Base-by-base conservation (phyloP, 163 green algal species). In the Chlamydomonas reinhardtii region DNA sequence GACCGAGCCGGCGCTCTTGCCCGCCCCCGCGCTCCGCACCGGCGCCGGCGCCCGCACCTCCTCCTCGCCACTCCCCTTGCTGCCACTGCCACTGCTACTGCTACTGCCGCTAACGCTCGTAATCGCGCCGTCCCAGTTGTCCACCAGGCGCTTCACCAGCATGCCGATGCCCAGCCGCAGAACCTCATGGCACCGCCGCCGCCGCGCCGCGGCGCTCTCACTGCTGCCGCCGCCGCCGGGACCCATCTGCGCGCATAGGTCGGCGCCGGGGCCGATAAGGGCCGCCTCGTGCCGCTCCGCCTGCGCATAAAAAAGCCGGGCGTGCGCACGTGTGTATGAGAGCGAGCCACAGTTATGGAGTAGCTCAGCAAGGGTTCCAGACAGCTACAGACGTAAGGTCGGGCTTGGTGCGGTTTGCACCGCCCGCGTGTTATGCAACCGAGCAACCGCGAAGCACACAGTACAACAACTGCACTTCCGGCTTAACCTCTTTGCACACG, bases 221-320 rank as follows among this genome's bases (percentile, higher is more conserved):
- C 27, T 31, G 73, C 29, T 31, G 16, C 29, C 48, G 12, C 37
- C 68, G 32, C 56, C 80, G 19, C 80, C 80, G 8, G 56, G 25
- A 2, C 80, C 80, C 35, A 86, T 37, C 34, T 71, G 62, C 19
- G 82, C 72, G 82, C 82, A 87, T n/a, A 87, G n/a, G 39, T 82
- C 82, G 24, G 59, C 12, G 20, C 70, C 68, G 8, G 82, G 82
- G 15, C 34, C 59, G n/a, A 87, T 75, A n/a, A 87, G 59, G 19
- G 37, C 61, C n/a, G 72, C 72, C 72, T 87, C 82, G 61, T 87
- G 82, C 24, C 71, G 72, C 37, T 73, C 70, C 5, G 81, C 81
- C 79, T 85, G 72, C 16, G 70, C 22, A 48, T 15, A 37, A 37
- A 8, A 22, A 24, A 48, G 66, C 31, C 4, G 68, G 29, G 64